Evolutionary conservation across 2,329 filamentous ascomycete genomes (phyloP).

Genomic region (Aspergillus novofumigatus): DNA sequence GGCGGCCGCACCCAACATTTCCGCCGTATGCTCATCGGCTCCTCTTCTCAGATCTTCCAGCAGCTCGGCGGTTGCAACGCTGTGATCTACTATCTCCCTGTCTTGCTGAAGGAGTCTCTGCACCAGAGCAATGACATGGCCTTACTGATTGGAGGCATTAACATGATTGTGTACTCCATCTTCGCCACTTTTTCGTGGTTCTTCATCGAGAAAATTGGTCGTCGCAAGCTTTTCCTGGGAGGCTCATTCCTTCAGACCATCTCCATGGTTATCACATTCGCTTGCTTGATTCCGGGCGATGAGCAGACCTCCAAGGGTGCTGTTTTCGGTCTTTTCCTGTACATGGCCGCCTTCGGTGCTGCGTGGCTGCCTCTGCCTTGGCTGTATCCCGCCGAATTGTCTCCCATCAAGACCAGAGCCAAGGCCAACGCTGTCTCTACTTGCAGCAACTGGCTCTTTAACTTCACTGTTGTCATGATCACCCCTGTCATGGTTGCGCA

Average conservation of each 20-base stretch:
- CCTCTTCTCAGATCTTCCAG: constrained; percentile 42
- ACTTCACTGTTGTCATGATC: constrained; percentile 53
- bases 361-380: constrained; percentile 63
- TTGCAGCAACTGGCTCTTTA: constrained; percentile 54
- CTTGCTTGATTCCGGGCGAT: constrained; percentile 32
- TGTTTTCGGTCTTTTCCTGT: constrained; percentile 62
- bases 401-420: constrained; percentile 52
- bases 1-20: constrained; percentile 38
- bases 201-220: constrained; percentile 47
- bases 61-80: constrained; percentile 50
- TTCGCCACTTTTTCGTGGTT: constrained; percentile 46
- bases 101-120: constrained; percentile 46
- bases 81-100: constrained; percentile 48
- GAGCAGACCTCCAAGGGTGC: constrained; percentile 31
- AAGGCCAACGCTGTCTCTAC: constrained; percentile 55
- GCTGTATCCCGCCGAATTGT: constrained; percentile 50
- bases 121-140: constrained; percentile 40
- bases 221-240: constrained; percentile 40
- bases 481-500: constrained; percentile 39
- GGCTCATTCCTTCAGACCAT: constrained; percentile 38
- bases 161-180: constrained; percentile 46
- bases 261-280: constrained; percentile 39
- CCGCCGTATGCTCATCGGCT: constrained; percentile 39
- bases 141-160: constrained; percentile 50
- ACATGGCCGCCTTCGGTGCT: constrained; percentile 65